Conservation (phyloP, 2,329 filamentous ascomycete species). For the Coniella lustricola region DNA sequence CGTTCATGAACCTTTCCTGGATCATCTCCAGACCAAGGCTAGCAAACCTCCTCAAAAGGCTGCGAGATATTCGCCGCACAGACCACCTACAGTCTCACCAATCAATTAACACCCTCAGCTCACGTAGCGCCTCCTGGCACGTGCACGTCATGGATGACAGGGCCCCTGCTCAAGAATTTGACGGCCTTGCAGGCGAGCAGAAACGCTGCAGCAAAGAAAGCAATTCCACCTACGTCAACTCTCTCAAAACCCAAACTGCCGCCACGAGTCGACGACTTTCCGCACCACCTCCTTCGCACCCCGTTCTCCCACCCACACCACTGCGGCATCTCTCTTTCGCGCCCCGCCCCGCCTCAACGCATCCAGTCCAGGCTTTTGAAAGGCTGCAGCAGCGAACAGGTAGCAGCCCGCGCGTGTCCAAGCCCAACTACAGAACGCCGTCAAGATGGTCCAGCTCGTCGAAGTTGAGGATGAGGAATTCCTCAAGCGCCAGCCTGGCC, state of each 20-base stretch:
- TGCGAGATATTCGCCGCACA: background rate
- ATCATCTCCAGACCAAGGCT: too few species aligned
- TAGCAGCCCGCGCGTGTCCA: background rate
- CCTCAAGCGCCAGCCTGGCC: slow-evolving; percentile 59
- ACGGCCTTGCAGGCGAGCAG: slow-evolving; percentile 1
- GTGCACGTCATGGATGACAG: background rate
- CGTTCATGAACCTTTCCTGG: too few species aligned
- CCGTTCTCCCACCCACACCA: too few species aligned
- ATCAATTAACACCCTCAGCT: background rate
- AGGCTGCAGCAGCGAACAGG: background rate
- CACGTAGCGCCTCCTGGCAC: background rate
- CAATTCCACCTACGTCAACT: slow-evolving; percentile 1
- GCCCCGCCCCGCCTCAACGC: too few species aligned
- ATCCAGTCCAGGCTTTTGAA: too few species aligned
- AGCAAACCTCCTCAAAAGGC: too few species aligned
- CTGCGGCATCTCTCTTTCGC: too few species aligned
- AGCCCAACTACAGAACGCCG: slow-evolving; percentile 3
- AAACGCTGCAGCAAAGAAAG: background rate
- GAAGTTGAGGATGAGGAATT: slow-evolving; percentile 98
- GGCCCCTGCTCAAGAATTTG: slow-evolving; percentile 6
- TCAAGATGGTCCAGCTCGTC: slow-evolving; percentile 87
- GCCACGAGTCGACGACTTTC: background rate
- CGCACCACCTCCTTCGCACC: too few species aligned
- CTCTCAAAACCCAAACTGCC: background rate
- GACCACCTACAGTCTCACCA: background rate